Evolutionary conservation across 208 protist species (phyloP).

Genomic region (Trypanosomatidae sp.): DNA sequence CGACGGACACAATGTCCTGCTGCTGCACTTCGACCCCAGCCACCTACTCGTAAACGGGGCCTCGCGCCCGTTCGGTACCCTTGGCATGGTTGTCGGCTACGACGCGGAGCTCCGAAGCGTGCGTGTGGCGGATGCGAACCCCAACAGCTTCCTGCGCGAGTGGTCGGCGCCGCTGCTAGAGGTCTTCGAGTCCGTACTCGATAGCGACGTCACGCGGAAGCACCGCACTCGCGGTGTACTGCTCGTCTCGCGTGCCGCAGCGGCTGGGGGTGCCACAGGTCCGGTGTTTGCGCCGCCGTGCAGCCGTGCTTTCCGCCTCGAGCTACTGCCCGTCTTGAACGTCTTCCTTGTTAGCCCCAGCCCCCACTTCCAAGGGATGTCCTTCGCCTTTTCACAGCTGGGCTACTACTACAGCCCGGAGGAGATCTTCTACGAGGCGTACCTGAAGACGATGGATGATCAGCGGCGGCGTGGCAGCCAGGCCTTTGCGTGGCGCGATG

Average conservation of each 20-base stretch:
- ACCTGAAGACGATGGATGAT: constrained; percentile 86
- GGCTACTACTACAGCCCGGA: constrained; percentile 86
- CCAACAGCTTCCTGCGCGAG: constrained; percentile 75
- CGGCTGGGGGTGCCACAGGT: constrained; percentile 2
- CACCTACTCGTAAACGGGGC: constrained; percentile 68
- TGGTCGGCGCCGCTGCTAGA: constrained; percentile 64
- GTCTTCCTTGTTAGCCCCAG: constrained; percentile 84
- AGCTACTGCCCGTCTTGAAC: constrained; percentile 80
- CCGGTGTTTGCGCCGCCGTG: constrained; percentile 46
- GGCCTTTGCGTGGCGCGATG: constrained; percentile 87
- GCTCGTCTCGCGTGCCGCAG: constrained; percentile 27
- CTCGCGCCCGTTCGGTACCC: constrained; percentile 66
- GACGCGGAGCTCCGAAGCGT: constrained; percentile 51
- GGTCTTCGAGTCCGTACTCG: constrained; percentile 57
- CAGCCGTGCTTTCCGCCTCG: constrained; percentile 48
- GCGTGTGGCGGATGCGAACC: constrained; percentile 67
- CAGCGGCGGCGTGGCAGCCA: constrained; percentile 83
- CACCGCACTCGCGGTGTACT: constrained; percentile 71
- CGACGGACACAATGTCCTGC: constrained; percentile 34
- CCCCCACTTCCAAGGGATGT: constrained; percentile 86
- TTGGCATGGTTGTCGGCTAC: constrained; percentile 69
- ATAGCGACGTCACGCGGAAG: constrained; percentile 42
- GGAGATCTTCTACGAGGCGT: constrained; percentile 92
- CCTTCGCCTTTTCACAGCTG: constrained; percentile 81
- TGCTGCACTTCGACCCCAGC: constrained; percentile 61